phyloP scores from a whole-genome alignment of 768 basidiomycete species.

The Antrodiella citrinella region DNA sequence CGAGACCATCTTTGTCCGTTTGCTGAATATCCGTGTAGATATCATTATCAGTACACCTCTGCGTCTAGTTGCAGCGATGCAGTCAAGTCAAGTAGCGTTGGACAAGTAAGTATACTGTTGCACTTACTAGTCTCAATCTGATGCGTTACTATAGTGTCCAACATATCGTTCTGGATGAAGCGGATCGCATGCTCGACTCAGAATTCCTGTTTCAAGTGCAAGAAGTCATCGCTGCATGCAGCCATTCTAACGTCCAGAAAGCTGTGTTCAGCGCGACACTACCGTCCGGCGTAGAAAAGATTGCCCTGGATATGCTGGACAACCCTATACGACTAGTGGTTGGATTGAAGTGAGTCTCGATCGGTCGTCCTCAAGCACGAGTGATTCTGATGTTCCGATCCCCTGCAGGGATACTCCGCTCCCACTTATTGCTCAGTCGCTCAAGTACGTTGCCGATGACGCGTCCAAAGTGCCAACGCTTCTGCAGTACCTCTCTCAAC shows the following conservation, averaged over 20 bases:
- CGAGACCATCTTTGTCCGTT: conserved; percentile 3
- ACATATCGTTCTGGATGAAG: conserved; percentile 84
- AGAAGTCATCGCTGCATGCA: conserved; percentile 78
- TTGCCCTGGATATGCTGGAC: conserved; percentile 77
- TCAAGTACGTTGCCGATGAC: conserved; percentile 90
- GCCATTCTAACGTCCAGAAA: conserved; percentile 63
- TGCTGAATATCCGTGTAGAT: conserved; percentile 37
- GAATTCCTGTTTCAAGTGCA: conserved; percentile 87
- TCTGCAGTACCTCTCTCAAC: conserved; percentile 66
- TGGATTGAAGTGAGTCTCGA: conserved; percentile 74
- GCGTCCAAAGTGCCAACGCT: conserved; percentile 91
- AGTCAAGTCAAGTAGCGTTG: conserved; percentile 55
- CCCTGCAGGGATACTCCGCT: conserved; percentile 80
- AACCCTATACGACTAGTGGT: conserved; percentile 93
- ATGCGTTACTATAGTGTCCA: conserved; percentile 51
- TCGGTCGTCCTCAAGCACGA: background rate
- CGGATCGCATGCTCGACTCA: conserved; percentile 80
- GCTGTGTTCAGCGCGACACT: conserved; percentile 94
- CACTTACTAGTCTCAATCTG: conserved; percentile 2
- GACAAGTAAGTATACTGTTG: conserved; percentile 49
- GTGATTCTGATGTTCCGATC: conserved; percentile 2
- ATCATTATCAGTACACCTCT: conserved; percentile 91
- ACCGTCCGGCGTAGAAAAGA: conserved; percentile 78
- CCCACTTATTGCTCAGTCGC: conserved; percentile 79
- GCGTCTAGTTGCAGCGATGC: conserved; percentile 74